Evolutionary conservation across 208 protist genomes (phyloP).

Genomic region (Borovskyia barvae): DNA sequence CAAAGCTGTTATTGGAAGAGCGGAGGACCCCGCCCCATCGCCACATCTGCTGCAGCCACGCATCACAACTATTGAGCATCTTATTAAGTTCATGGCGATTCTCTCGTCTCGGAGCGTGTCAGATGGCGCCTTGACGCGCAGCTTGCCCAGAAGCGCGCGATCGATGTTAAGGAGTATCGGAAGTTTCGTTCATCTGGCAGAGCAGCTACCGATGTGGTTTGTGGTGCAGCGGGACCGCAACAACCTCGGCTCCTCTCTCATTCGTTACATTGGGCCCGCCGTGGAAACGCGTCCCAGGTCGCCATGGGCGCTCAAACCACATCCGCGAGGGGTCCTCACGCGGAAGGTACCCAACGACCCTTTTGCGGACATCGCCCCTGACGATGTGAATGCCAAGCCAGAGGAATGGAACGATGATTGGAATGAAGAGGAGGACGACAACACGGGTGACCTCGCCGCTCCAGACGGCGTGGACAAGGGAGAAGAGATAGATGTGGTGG

Average conservation of each 20-base stretch:
- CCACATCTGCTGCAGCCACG: slow-evolving; percentile 37
- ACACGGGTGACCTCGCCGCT: background rate
- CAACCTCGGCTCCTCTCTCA: slow-evolving; percentile 43
- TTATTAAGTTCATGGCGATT: slow-evolving; percentile 76
- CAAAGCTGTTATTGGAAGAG: slow-evolving; percentile 38
- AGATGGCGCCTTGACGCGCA: slow-evolving; percentile 41
- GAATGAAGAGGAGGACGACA: slow-evolving; percentile 23
- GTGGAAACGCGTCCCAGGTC: slow-evolving; percentile 6
- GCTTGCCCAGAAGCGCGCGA: slow-evolving; percentile 44
- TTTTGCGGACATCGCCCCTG: slow-evolving; percentile 10
- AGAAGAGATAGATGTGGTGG: background rate
- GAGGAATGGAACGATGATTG: slow-evolving; percentile 31
- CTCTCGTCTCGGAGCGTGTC: slow-evolving; percentile 40
- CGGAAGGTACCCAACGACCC: slow-evolving; percentile 30
- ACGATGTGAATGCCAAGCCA: background rate
- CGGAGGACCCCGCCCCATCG: slow-evolving; percentile 20
- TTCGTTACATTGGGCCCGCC: slow-evolving; percentile 73
- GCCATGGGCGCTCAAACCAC: slow-evolving; percentile 7
- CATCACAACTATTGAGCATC: slow-evolving; percentile 29
- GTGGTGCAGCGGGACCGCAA: slow-evolving; percentile 43
- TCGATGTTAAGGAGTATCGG: slow-evolving; percentile 45
- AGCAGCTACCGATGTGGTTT: slow-evolving; percentile 86
- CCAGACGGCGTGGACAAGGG: background rate
- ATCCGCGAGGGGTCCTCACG: slow-evolving; percentile 8
- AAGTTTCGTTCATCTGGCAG: slow-evolving; percentile 38